Evolutionary conservation across 176 grass and related monocot genomes (phyloP).

Genomic region (Areca catechu): DNA sequence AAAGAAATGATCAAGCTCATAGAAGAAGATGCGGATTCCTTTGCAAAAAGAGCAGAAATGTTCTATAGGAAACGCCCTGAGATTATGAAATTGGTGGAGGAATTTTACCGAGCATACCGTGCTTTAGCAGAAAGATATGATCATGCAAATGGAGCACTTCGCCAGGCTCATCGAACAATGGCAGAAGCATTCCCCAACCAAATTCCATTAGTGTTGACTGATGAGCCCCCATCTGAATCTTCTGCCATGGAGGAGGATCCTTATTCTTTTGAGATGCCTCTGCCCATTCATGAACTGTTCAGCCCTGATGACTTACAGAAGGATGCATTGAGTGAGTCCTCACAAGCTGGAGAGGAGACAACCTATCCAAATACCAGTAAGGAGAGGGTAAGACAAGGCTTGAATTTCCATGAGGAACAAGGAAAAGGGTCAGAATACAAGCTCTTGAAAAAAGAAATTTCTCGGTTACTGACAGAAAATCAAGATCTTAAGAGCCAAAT

Average conservation of each 20-base stretch:
- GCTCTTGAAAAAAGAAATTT: conserved; percentile 71
- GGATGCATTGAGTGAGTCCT: conserved; percentile 34
- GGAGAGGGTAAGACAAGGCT: not conserved
- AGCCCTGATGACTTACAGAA: conserved; percentile 39
- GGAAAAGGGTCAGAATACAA: conserved; percentile 30
- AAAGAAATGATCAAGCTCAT: conserved; percentile 97
- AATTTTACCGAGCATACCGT: conserved; percentile 90
- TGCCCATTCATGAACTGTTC: conserved; percentile 46
- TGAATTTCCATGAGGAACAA: not conserved
- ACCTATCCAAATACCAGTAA: too few relatives aligned
- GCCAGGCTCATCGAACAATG: conserved; percentile 72
- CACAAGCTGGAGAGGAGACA: too few relatives aligned
- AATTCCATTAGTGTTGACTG: conserved; percentile 52
- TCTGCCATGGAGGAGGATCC: conserved; percentile 28
- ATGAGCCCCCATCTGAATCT: conserved; percentile 54
- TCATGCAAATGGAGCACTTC: conserved; percentile 77
- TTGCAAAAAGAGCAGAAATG: conserved; percentile 94
- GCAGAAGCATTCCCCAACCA: conserved; percentile 90
- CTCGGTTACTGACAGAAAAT: conserved; percentile 67
- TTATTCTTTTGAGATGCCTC: conserved; percentile 39
- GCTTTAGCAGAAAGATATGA: conserved; percentile 92
- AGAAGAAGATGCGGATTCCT: conserved; percentile 95
- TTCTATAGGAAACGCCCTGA: conserved; percentile 87
- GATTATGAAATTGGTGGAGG: conserved; percentile 86
- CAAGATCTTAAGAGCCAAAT: conserved; percentile 74